phyloP scores from a whole-genome alignment of 164 flowering plant species.

The Sedum album region DNA sequence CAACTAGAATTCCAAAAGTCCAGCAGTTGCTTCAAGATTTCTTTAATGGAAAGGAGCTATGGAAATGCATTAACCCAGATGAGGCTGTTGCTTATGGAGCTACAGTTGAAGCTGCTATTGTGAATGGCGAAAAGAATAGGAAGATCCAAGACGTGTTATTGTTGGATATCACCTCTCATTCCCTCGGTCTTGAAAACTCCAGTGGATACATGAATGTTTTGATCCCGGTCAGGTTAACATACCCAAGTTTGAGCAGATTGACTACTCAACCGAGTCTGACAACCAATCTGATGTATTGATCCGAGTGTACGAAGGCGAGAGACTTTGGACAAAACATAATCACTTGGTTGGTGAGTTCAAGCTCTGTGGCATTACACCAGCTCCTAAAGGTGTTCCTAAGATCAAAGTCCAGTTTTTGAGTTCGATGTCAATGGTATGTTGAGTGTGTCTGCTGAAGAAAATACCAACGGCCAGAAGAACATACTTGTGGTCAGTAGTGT shows the following conservation, averaged over 20 bases:
- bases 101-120: constrained; percentile 16
- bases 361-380: not conserved
- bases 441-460: not conserved
- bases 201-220: not conserved
- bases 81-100: constrained; percentile 67
- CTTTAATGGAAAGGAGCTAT: constrained; percentile 53
- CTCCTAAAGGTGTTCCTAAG: not conserved
- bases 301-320: not conserved
- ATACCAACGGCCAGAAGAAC: not conserved
- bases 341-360: not conserved
- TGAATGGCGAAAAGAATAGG: no score
- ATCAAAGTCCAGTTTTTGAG: not conserved
- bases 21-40: constrained; percentile 48
- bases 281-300: not conserved
- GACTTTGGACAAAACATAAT: not conserved
- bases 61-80: constrained; percentile 17
- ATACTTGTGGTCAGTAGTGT: not conserved
- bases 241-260: no score
- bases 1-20: constrained; percentile 49
- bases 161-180: not conserved
- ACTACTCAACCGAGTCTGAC: no score
- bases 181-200: not conserved
- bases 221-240: not conserved
- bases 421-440: not conserved
- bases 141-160: not conserved